phyloP scores from a whole-genome alignment of 2,329 filamentous ascomycete species.

The Scedosporium dehoogii region DNA sequence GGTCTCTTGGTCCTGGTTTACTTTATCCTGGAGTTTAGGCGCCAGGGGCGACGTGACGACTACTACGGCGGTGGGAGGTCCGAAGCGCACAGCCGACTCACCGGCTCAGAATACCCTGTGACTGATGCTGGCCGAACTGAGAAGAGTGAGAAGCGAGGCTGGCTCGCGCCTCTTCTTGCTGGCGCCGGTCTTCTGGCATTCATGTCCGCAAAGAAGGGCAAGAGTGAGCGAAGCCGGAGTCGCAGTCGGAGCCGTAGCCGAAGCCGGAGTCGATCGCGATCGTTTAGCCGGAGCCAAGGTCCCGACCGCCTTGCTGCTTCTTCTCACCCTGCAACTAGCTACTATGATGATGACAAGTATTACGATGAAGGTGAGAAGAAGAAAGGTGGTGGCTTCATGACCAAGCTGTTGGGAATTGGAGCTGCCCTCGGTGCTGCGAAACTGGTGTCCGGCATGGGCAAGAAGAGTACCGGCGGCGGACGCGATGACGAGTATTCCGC shows the following conservation, averaged over 20 bases:
- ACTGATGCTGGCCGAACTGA: slow-evolving; percentile 7
- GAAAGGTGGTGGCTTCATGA: slow-evolving; percentile 46
- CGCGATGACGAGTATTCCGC: slow-evolving; percentile 54
- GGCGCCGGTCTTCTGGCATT: slow-evolving; percentile 39
- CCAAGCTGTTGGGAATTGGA: slow-evolving; percentile 49
- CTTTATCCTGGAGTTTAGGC: slow-evolving; percentile 67
- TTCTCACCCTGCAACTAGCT: slow-evolving; percentile 27
- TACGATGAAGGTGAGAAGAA: slow-evolving; percentile 32
- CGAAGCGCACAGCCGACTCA: slow-evolving; percentile 28
- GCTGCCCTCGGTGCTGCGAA: slow-evolving; percentile 54
- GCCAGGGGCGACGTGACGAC: slow-evolving; percentile 32
- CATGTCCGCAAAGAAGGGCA: slow-evolving; percentile 24
- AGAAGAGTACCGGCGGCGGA: slow-evolving; percentile 35
- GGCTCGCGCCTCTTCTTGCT: slow-evolving; percentile 44
- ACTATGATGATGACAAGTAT: slow-evolving; percentile 55
- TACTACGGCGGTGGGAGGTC: slow-evolving; percentile 49
- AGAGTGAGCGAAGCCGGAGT: slow-evolving; percentile 11
- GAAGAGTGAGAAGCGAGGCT: slow-evolving; percentile 26
- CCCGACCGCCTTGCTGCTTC: slow-evolving; percentile 19
- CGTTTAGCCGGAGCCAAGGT: too few relatives aligned
- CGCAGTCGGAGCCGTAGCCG: slow-evolving; percentile 19
- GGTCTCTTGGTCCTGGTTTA: slow-evolving; percentile 63
- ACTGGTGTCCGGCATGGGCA: slow-evolving; percentile 48
- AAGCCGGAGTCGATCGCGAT: slow-evolving; percentile 18
- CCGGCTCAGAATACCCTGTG: slow-evolving; percentile 22